A percentile compares a stretch with the other conserved stretches of the same genome.
These are phyloP conservation scores for Kurtzmaniella quercitrusa DNA, from an alignment of 1,139 yeast genomes.

Conservation along the genomic window DNA sequence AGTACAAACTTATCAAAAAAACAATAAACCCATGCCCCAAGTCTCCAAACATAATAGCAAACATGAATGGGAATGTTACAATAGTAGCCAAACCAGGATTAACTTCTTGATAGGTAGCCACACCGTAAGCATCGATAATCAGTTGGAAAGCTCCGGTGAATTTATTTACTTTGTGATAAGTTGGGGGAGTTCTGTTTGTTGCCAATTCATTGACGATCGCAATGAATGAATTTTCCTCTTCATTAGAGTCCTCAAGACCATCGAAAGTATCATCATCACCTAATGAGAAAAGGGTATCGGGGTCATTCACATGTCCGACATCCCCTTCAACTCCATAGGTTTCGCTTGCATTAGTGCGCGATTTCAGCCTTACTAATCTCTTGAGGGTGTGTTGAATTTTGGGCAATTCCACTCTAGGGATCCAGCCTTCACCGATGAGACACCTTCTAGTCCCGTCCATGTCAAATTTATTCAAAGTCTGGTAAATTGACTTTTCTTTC, in stretches of 20 bases:
- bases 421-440: conserved; percentile 97
- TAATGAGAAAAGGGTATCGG: conserved; percentile 28
- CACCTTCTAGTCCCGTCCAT: conserved; percentile 84
- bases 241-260: conserved; percentile 21
- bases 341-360: conserved; percentile 10
- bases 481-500: conserved; percentile 73
- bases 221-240: conserved; percentile 28
- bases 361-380: conserved; percentile 23
- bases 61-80: conserved; percentile 96
- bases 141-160: conserved; percentile 89
- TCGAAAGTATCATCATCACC: conserved; percentile 18
- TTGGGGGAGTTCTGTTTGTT: conserved; percentile 88
- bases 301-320: neutral
- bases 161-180: conserved; percentile 87
- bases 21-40: conserved; percentile 90
- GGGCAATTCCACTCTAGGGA: conserved; percentile 45
- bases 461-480: conserved; percentile 74
- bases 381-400: conserved; percentile 23
- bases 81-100: conserved; percentile 95
- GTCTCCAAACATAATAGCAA: conserved; percentile 99
- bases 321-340: neutral
- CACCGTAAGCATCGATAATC: conserved; percentile 93
- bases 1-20: conserved; percentile 62
- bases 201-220: conserved; percentile 73
- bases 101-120: conserved; percentile 91